These are phyloP conservation scores for Amylostereum chailletii DNA, from an alignment of 1,284 basidiomycete genomes.

Conservation along the genomic window DNA sequence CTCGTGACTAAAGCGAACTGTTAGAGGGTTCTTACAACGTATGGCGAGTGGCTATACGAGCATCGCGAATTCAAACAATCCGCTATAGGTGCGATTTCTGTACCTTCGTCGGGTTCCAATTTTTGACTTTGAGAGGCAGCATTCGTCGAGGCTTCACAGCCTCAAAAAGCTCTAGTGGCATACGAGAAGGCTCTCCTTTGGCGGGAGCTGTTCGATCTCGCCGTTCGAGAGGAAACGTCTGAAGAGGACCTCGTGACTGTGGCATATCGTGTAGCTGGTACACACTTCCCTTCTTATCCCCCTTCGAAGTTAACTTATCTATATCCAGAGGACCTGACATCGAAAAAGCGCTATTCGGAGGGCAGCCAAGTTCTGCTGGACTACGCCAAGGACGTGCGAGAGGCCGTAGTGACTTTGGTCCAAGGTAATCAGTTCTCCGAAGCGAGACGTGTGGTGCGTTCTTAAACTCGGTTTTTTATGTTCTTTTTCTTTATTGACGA, in stretches of 20 bases:
- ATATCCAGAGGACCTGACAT: conserved; percentile 64
- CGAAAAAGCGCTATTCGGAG: conserved; percentile 74
- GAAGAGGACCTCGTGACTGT: conserved; percentile 51
- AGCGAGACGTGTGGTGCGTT: conserved; percentile 75
- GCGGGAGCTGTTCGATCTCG: conserved; percentile 86
- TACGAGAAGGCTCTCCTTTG: conserved; percentile 83
- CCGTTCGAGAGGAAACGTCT: conserved; percentile 34
- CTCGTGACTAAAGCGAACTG: not conserved
- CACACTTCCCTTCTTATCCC: not conserved
- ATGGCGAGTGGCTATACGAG: conserved; percentile 88
- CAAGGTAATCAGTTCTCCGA: conserved; percentile 82
- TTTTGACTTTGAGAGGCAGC: conserved; percentile 31
- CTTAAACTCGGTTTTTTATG: conserved; percentile 7
- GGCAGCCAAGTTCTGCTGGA: conserved; percentile 83
- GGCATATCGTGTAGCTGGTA: conserved; percentile 72
- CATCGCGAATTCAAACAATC: conserved; percentile 79
- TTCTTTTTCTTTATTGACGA: not conserved
- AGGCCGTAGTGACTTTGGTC: conserved; percentile 69
- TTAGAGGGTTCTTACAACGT: conserved; percentile 56
- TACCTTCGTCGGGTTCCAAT: not conserved
- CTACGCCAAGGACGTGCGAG: conserved; percentile 76
- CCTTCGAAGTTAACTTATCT: too few species aligned
- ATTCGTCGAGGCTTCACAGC: conserved; percentile 59
- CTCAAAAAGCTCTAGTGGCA: conserved; percentile 72
- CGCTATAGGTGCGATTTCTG: conserved; percentile 48